Percentiles rank a stretch among this genome's conserved stretches.
phyloP scores from a whole-genome alignment of 345 rosid genomes.

The Citrus inodora region DNA sequence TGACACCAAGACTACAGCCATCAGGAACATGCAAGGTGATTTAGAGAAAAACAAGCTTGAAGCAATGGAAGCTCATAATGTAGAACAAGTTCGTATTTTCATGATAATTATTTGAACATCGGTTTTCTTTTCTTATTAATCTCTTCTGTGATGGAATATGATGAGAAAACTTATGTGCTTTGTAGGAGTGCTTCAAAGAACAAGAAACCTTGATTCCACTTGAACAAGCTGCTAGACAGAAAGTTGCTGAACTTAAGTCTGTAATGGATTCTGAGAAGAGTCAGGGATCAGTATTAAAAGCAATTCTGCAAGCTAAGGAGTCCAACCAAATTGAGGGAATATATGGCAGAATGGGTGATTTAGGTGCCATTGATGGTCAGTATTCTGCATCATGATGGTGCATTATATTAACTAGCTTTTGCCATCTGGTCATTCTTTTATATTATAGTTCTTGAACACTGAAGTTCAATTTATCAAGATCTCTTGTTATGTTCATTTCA shows the following conservation, averaged over 20 bases:
- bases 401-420: constrained; percentile 2
- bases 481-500: background rate
- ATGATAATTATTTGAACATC: constrained; percentile 17
- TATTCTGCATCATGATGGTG: constrained; percentile 9
- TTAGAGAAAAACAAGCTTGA: constrained; percentile 59
- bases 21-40: constrained; percentile 44
- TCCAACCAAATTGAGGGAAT: constrained; percentile 82
- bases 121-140: background rate
- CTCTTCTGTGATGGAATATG: background rate
- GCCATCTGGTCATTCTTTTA: background rate
- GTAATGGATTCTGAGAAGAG: constrained; percentile 82
- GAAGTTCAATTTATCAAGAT: background rate
- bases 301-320: constrained; percentile 79
- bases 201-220: constrained; percentile 78
- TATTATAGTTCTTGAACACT: background rate
- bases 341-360: constrained; percentile 95
- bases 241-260: constrained; percentile 79
- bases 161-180: constrained; percentile 16
- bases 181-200: constrained; percentile 77
- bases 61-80: constrained; percentile 64
- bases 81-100: constrained; percentile 58
- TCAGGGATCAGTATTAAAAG: constrained; percentile 90
- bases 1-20: constrained; percentile 40
- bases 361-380: constrained; percentile 96
- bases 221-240: constrained; percentile 91